Conservation (phyloP, 768 basidiomycete genomes). For the Cyclocybe aegerita region DNA sequence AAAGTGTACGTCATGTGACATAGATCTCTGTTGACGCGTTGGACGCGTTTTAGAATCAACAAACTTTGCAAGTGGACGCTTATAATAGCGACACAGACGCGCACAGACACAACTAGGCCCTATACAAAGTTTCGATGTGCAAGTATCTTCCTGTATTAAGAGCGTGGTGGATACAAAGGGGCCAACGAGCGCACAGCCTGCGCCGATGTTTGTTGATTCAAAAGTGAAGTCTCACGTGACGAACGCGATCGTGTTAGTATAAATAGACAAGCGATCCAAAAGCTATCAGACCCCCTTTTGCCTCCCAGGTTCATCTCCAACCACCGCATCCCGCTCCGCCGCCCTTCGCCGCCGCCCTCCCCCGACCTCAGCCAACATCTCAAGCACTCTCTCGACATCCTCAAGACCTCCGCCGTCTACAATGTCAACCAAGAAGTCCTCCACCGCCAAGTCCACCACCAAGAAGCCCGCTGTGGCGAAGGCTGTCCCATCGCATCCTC, state of each 20-base stretch:
- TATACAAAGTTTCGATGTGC: not conserved
- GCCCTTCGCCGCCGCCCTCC: slow-evolving; percentile 11
- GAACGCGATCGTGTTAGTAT: slow-evolving; percentile 46
- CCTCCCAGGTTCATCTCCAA: slow-evolving; percentile 26
- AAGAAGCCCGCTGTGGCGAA: slow-evolving; percentile 54
- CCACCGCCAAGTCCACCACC: slow-evolving; percentile 33
- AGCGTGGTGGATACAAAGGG: not conserved
- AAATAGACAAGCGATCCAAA: slow-evolving; percentile 35
- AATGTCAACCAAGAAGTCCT: slow-evolving; percentile 29
- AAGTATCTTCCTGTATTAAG: not conserved
- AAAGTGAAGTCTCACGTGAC: slow-evolving; percentile 36
- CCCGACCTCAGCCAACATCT: slow-evolving; percentile 4
- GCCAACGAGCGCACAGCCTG: not conserved
- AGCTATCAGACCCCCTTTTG: slow-evolving; percentile 39
- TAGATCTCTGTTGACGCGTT: slow-evolving; percentile 15
- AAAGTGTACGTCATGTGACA: slow-evolving; percentile 21
- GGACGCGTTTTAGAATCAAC: slow-evolving; percentile 20
- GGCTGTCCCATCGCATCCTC: slow-evolving; percentile 49
- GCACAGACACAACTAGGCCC: not conserved
- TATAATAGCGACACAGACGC: not conserved
- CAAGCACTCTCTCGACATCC: slow-evolving; percentile 3
- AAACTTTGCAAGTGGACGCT: slow-evolving; percentile 15
- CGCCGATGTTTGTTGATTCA: slow-evolving; percentile 38
- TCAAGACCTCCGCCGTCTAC: slow-evolving; percentile 10
- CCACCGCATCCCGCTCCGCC: slow-evolving; percentile 17